These are phyloP conservation scores for Beauveria asiatica DNA, from an alignment of 2,329 filamentous ascomycete genomes.

Conservation along the genomic window DNA sequence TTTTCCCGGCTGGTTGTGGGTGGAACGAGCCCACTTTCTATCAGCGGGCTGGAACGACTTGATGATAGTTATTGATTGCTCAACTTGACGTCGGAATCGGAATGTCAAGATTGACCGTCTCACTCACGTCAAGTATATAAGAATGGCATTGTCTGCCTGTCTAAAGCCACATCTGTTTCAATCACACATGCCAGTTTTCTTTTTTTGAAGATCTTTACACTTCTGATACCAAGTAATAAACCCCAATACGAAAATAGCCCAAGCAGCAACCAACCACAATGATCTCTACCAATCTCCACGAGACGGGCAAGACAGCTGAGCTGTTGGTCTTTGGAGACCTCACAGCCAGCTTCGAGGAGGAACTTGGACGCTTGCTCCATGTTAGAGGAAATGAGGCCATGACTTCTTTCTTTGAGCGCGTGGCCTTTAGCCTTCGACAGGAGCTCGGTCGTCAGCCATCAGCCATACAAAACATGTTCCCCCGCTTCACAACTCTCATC, in stretches of 20 bases:
- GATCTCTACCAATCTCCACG: not conserved
- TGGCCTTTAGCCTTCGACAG: slow-evolving; percentile 15
- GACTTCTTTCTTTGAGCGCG: slow-evolving; percentile 18
- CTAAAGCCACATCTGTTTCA: not conserved
- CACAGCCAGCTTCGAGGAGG: slow-evolving; percentile 16
- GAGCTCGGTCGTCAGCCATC: slow-evolving; percentile 16
- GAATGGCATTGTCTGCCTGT: not conserved
- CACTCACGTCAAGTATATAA: not conserved
- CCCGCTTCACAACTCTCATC: slow-evolving; percentile 21
- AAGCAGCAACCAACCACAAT: not conserved
- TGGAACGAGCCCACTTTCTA: not conserved
- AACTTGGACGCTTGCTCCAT: slow-evolving; percentile 17
- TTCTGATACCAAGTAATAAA: not conserved
- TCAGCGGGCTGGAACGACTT: not conserved
- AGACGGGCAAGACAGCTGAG: slow-evolving; percentile 2
- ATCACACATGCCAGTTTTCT: not conserved
- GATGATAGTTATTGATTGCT: not conserved
- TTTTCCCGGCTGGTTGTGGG: not conserved
- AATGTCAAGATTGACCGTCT: not conserved
- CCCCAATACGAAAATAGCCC: not conserved
- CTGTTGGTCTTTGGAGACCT: slow-evolving; percentile 19
- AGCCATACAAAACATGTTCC: slow-evolving; percentile 16
- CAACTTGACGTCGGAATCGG: not conserved
- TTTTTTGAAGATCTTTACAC: not conserved
- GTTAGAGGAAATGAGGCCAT: slow-evolving; percentile 17